Conservation (phyloP, 179 eudicot species). For the Drosera spatulata region DNA sequence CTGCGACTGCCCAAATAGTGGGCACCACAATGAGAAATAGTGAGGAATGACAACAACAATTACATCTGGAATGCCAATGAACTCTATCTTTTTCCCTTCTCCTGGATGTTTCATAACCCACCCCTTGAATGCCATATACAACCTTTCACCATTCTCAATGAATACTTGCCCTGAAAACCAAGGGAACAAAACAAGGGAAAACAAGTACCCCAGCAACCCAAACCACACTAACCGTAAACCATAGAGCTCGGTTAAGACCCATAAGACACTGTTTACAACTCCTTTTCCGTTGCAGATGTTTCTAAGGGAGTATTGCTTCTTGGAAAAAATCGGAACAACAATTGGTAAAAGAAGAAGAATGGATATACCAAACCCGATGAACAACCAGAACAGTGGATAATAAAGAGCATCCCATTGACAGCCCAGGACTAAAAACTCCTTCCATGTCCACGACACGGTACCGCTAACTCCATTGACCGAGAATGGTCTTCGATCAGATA, state of each 20-base stretch:
- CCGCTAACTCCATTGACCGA: constrained; percentile 49
- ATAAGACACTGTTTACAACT: constrained; percentile 32
- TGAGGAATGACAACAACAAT: constrained; percentile 84
- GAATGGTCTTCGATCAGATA: constrained; percentile 58
- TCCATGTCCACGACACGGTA: constrained; percentile 67
- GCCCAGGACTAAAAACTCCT: constrained; percentile 87
- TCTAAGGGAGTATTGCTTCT: constrained; percentile 35
- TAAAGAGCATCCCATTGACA: constrained; percentile 80
- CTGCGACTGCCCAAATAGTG: constrained; percentile 30
- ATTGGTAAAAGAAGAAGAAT: constrained; percentile 41
- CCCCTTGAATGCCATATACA: constrained; percentile 81
- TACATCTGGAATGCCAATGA: constrained; percentile 68
- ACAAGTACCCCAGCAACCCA: constrained; percentile 38
- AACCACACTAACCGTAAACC: constrained; percentile 41
- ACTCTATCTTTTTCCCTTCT: constrained; percentile 22
- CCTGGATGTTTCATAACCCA: constrained; percentile 45
- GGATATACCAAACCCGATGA: constrained; percentile 24
- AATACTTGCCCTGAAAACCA: constrained; percentile 69
- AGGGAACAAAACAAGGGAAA: constrained; percentile 72
- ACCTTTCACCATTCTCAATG: constrained; percentile 46
- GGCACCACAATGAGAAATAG: constrained; percentile 65
- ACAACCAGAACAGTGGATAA: constrained; percentile 52
- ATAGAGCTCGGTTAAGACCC: constrained; percentile 49
- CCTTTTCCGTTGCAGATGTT: constrained; percentile 43
- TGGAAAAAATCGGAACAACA: constrained; percentile 22